These are phyloP conservation scores for Neoboletus magnificus DNA, from an alignment of 768 basidiomycete species.

Conservation along the genomic window DNA sequence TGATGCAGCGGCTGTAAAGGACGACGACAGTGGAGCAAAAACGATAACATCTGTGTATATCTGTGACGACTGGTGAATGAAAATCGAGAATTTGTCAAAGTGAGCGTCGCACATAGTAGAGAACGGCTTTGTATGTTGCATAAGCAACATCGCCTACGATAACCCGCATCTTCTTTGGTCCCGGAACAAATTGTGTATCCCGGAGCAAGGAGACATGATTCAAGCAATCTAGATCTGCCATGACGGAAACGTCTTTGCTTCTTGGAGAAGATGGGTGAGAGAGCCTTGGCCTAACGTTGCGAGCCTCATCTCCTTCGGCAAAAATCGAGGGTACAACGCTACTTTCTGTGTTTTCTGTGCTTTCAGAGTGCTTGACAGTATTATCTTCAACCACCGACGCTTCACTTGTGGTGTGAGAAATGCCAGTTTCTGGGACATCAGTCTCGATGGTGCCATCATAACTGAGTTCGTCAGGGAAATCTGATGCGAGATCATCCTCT, in stretches of 20 bases:
- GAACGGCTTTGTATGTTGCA: conserved; percentile 58
- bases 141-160: conserved; percentile 58
- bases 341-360: neutral
- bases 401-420: neutral
- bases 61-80: conserved; percentile 36
- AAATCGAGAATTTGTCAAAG: neutral
- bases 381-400: conserved; percentile 6
- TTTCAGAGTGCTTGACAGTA: conserved; percentile 1
- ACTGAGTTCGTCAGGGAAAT: conserved; percentile 32
- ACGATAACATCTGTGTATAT: conserved; percentile 82
- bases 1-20: conserved; percentile 39
- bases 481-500: conserved; percentile 44
- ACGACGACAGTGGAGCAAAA: conserved; percentile 81
- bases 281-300: conserved; percentile 33
- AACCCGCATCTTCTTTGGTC: conserved; percentile 52
- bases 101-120: conserved; percentile 66
- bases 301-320: conserved; percentile 13
- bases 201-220: neutral
- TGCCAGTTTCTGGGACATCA: conserved; percentile 15
- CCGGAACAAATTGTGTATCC: conserved; percentile 22
- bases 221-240: conserved; percentile 9
- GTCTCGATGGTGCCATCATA: conserved; percentile 26
- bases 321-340: neutral
- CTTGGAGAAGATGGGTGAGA: conserved; percentile 42
- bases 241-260: conserved; percentile 21